These are phyloP conservation scores for Buddleja alternifolia DNA, from an alignment of 257 asterid genomes.

Conservation along the genomic window DNA sequence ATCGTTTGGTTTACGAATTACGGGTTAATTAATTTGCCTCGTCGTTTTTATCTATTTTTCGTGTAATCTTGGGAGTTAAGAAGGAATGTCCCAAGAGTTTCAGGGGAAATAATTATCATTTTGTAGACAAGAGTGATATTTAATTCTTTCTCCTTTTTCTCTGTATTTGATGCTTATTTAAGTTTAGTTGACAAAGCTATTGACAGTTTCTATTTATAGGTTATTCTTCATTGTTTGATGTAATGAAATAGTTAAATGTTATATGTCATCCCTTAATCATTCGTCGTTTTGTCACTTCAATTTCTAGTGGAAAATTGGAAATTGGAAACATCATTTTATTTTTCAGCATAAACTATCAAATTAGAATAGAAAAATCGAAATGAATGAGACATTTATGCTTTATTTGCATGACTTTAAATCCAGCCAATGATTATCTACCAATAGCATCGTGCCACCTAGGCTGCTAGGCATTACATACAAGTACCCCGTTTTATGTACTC, in stretches of 20 bases:
- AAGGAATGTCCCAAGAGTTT: conserved; percentile 26
- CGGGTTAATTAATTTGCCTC: background rate
- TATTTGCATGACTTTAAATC: too few relatives aligned
- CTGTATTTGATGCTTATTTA: conserved; percentile 24
- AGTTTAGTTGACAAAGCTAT: conserved; percentile 38
- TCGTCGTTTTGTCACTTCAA: too few relatives aligned
- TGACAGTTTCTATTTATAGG: conserved; percentile 45
- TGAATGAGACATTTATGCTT: too few relatives aligned
- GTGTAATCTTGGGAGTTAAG: conserved; percentile 40
- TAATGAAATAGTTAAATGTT: background rate
- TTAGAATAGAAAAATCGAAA: too few relatives aligned
- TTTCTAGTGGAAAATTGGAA: too few relatives aligned
- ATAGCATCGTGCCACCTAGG: too few relatives aligned
- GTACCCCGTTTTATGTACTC: too few relatives aligned
- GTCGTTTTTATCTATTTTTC: conserved; percentile 13
- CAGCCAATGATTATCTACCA: too few relatives aligned
- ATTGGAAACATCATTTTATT: too few relatives aligned
- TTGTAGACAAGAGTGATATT: conserved; percentile 43
- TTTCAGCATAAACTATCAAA: too few relatives aligned
- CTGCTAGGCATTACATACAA: too few relatives aligned
- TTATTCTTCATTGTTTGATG: conserved; percentile 39
- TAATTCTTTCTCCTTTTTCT: background rate
- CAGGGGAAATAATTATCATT: conserved; percentile 30
- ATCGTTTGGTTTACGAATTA: background rate
- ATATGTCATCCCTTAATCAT: too few relatives aligned